Evolutionary conservation across 192 early-diverging fungal genomes (phyloP).

Genomic region (Gonapodya prolifera): DNA sequence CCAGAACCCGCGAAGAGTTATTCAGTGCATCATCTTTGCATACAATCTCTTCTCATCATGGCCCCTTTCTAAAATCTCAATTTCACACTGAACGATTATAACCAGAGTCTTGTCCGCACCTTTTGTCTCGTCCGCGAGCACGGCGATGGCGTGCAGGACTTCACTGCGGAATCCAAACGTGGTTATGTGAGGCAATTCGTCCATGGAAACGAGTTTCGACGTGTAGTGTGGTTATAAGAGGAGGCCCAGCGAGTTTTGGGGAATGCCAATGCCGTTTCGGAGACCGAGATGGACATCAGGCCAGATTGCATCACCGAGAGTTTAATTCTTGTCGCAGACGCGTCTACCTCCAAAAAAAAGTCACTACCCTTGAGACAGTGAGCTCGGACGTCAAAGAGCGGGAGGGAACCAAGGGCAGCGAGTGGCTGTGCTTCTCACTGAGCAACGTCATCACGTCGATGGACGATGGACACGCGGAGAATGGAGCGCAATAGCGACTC

Average conservation of each 20-base stretch:
- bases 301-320: background rate
- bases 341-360: background rate
- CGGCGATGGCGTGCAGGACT: background rate
- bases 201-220: background rate
- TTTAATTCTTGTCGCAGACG: background rate
- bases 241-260: background rate
- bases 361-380: too few relatives aligned
- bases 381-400: background rate
- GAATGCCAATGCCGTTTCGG: background rate
- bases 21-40: too few relatives aligned
- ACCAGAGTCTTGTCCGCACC: too few relatives aligned
- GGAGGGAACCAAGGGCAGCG: too few relatives aligned
- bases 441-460: background rate
- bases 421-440: background rate
- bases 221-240: background rate
- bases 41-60: too few relatives aligned
- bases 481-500: too few relatives aligned
- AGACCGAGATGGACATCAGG: background rate
- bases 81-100: too few relatives aligned
- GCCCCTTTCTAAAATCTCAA: too few relatives aligned
- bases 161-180: background rate
- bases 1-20: too few relatives aligned
- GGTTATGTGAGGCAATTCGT: background rate
- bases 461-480: too few relatives aligned
- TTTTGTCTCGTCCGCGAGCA: background rate